Base-by-base conservation (phyloP, 257 asterid species). In the Petunia axillaris region DNA sequence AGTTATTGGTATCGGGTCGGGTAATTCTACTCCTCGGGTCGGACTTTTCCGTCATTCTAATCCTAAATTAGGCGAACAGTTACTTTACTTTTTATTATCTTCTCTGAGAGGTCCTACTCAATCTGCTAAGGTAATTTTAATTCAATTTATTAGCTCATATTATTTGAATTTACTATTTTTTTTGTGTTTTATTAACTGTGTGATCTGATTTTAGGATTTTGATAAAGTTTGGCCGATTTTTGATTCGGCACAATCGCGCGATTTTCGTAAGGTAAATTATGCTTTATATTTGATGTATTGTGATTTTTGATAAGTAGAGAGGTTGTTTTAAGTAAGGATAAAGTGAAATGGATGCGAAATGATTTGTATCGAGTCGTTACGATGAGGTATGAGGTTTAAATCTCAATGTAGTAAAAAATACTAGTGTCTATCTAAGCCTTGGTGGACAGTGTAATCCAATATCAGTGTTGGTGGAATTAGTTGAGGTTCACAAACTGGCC, bases 201-300 rank as follows among this genome's bases (percentile, higher is more conserved):
- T 84, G 82, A 82, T 81, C 79, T 60, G 25, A 25, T 66, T 40
- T 65, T 94, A 96, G 99, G 99, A 96, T 76, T 96, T 96, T 58
- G 99, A 96, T 85, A 96, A 94, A 86, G 98, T 96, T 84, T 96
- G 99, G 99, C 98, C 99, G 16, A 96, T 96, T 87, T 96, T 96
- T 81, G 99, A 96, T 89, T 91, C 98, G 25, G 98, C 97, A 46
- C 98, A 96, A 89, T 96, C 99, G 82, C 96, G 99, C 84, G 99
- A 96, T 89, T 96, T 96, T 80, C 90, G 99, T 55, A 96, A 96
- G 99, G 99, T 94, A 76, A 25, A 85, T 64, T 62, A 9, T 41
- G 15, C 15, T 75, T 11, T 36, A 14, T 40, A 8, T 64, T 66
- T 4, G 4, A 14, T 48, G 13, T 5, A 53, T 37, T 43, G 6